phyloP scores from a whole-genome alignment of 345 rosid species.

The Aquilaria sinensis region DNA sequence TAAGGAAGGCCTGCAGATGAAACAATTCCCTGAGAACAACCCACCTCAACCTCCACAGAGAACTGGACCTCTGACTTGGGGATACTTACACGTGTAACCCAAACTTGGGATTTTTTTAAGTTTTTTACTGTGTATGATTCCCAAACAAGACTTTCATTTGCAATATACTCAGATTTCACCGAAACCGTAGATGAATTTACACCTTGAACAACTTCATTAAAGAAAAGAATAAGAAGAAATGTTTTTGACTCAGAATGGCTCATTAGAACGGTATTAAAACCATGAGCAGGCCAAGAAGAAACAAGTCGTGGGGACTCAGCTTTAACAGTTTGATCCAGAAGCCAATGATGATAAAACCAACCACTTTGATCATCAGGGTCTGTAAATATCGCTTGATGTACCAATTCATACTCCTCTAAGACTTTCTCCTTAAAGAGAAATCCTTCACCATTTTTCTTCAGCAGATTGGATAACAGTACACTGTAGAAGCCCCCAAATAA shows the following conservation, averaged over 20 bases:
- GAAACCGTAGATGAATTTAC: conserved; percentile 54
- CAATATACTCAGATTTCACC: conserved; percentile 28
- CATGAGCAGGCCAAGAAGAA: conserved; percentile 82
- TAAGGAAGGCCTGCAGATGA: conserved; percentile 54
- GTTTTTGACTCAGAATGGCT: conserved; percentile 34
- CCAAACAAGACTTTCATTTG: conserved; percentile 48
- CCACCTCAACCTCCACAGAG: conserved; percentile 50
- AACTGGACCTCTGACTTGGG: conserved; percentile 19
- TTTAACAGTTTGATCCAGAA: conserved; percentile 76
- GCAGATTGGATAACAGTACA: conserved; percentile 60
- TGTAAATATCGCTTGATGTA: conserved; percentile 72
- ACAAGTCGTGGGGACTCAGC: conserved; percentile 55
- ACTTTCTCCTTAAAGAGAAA: conserved; percentile 43
- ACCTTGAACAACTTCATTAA: conserved; percentile 71
- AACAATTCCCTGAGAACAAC: conserved; percentile 55
- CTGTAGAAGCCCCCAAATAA: conserved; percentile 37
- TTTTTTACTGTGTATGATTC: conserved; percentile 41
- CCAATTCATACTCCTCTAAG: conserved; percentile 61
- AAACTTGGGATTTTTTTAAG: conserved; percentile 41
- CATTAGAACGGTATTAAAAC: conserved; percentile 36
- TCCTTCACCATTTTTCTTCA: conserved; percentile 46
- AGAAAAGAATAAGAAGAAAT: conserved; percentile 71
- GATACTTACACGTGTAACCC: conserved; percentile 54
- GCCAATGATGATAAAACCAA: conserved; percentile 99
- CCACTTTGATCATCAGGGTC: conserved; percentile 95